These are phyloP conservation scores for Solanum pennellii DNA, from an alignment of 257 asterid genomes.

Conservation along the genomic window DNA sequence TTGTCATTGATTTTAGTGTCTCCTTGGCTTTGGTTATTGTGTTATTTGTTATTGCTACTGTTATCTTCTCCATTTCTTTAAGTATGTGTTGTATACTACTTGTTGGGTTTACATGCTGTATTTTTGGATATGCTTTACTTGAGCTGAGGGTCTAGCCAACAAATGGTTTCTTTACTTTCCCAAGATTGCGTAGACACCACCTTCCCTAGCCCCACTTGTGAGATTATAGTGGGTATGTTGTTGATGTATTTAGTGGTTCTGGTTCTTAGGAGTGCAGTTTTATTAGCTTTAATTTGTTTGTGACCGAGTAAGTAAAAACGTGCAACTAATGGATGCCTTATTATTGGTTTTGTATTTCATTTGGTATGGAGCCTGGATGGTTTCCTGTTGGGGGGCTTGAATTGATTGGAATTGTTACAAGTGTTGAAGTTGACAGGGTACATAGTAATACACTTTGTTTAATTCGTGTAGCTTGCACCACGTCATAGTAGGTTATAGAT, in stretches of 20 bases:
- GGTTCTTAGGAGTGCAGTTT: neutral
- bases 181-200: neutral
- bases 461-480: neutral
- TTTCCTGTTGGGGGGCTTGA: neutral
- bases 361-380: neutral
- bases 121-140: neutral
- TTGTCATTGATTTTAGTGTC: neutral
- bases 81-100: neutral
- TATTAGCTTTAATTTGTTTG: neutral
- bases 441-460: neutral
- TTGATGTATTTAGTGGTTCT: neutral
- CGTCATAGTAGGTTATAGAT: neutral
- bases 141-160: neutral
- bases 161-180: neutral
- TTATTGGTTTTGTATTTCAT: neutral
- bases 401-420: neutral
- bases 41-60: neutral
- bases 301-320: neutral
- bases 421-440: neutral
- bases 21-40: neutral
- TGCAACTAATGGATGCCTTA: neutral
- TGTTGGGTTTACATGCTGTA: neutral
- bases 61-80: neutral
- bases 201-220: accelerated
- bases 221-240: neutral